Evolutionary conservation across 345 rosid genomes (phyloP).

Genomic region (Cardamine occulta): DNA sequence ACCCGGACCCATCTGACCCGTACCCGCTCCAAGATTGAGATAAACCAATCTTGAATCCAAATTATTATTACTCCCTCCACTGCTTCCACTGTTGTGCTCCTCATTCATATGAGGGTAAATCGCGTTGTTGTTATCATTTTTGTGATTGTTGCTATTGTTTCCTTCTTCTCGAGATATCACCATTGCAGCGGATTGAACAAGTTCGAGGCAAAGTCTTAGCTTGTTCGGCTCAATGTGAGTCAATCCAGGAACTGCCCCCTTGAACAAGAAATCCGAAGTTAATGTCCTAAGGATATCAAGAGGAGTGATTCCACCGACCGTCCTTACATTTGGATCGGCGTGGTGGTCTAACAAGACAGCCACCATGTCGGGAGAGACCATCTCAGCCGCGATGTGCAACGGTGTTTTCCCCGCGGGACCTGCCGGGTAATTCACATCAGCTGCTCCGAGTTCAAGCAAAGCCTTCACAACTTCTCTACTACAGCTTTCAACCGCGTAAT

Average conservation of each 20-base stretch:
- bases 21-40: slow-evolving; percentile 81
- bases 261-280: slow-evolving; percentile 98
- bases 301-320: slow-evolving; percentile 94
- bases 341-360: slow-evolving; percentile 95
- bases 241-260: slow-evolving; percentile 96
- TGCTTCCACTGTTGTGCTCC: slow-evolving; percentile 65
- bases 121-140: slow-evolving; percentile 50
- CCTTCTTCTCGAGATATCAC: slow-evolving; percentile 98
- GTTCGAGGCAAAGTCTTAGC: slow-evolving; percentile 92
- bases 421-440: slow-evolving; percentile 92
- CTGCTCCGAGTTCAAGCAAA: slow-evolving; percentile 96
- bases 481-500: slow-evolving; percentile 95
- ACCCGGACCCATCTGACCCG: slow-evolving; percentile 63
- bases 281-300: slow-evolving; percentile 88
- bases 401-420: slow-evolving; percentile 94
- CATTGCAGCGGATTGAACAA: slow-evolving; percentile 97
- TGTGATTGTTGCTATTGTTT: slow-evolving; percentile 51
- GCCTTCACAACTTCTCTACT: slow-evolving; percentile 98
- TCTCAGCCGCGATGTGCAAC: slow-evolving; percentile 91
- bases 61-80: slow-evolving; percentile 55
- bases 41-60: slow-evolving; percentile 91
- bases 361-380: slow-evolving; percentile 99
- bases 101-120: slow-evolving; percentile 70
- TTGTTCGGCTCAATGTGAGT: slow-evolving; percentile 95
- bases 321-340: slow-evolving; percentile 90